Evolutionary conservation across 2,329 filamentous ascomycete species (phyloP), one percentile per base, ranked within the genome.

Genomic region (Trichoderma koningiopsis): DNA sequence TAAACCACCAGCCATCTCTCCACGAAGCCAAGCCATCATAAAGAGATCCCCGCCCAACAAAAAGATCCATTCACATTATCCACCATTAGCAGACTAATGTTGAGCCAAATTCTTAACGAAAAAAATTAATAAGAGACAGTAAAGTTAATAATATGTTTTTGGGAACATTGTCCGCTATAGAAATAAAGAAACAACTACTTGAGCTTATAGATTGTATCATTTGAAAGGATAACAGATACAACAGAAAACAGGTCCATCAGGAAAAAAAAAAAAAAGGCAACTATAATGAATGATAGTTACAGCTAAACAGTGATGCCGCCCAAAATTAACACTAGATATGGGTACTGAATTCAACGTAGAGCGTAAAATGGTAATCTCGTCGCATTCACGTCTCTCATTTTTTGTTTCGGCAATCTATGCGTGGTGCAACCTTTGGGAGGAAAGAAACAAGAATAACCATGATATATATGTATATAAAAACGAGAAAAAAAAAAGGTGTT

Each of bases 381-480:
- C 37, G 40, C 6, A 11, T 31, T 43, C 53, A 52, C 22, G 16
- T 5, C 29, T 31, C 40, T 52, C 31, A 13, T 13, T 40, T 33
- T 14, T 22, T 16, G 37, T 40, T 22, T 27, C 55, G 31, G 43
- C 55, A 49, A 52, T 59, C 53, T 49, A 67, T 58, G 55, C 40
- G 33, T 35, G 47, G 29, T 37, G 55, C 31, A 52, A 22, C 55
- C 22, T 59, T 24, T 64, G 8, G 55, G 55, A 59, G 33, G 10
- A 27, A 49, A 27, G 27, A 33, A 31, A 33, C 53, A 66, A 66
- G 19, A 49, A 43, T 31, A 47, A 19, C 24, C 33, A 69, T 61
- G 65, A 68, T 43, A 68, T 68, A 61, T 43, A 43, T 43, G 40
- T 43, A 43, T 43, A n/a, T 43, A 60, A 47, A 60, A 68, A 63